Percentiles rank a stretch among this genome's conserved stretches.
These are phyloP conservation scores for Aquanectria penicillioides DNA, from an alignment of 2,329 filamentous ascomycete species.

Conservation along the genomic window DNA sequence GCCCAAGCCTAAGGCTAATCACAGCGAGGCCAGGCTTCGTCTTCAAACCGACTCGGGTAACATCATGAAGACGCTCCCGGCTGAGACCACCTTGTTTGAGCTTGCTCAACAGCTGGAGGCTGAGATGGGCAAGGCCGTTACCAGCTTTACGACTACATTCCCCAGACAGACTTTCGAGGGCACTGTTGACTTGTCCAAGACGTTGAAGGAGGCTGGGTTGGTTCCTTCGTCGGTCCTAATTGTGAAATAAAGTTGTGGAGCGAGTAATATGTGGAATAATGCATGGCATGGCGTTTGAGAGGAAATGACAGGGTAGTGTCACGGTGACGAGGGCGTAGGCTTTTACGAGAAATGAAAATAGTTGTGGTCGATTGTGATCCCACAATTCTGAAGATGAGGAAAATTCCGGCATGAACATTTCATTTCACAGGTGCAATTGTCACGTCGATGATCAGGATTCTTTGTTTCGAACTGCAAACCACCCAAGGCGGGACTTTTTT, in stretches of 20 bases:
- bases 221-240: constrained; percentile 92
- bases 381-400: constrained; percentile 25
- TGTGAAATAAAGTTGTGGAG: constrained; percentile 61
- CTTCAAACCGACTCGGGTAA: constrained; percentile 80
- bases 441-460: constrained; percentile 23
- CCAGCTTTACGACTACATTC: constrained; percentile 86
- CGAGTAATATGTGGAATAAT: constrained; percentile 6
- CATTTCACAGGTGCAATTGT: constrained; percentile 18
- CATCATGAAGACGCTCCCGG: constrained; percentile 86
- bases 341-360: constrained; percentile 3
- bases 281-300: constrained; percentile 37
- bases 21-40: constrained; percentile 83
- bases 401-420: constrained; percentile 4
- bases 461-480: constrained; percentile 40
- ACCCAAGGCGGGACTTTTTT: constrained; percentile 48
- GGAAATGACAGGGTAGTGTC: background rate
- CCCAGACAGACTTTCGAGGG: constrained; percentile 83
- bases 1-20: constrained; percentile 73
- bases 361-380: background rate
- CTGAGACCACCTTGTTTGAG: constrained; percentile 92
- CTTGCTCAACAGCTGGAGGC: constrained; percentile 79
- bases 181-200: constrained; percentile 82
- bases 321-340: background rate
- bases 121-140: constrained; percentile 76
- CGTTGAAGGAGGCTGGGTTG: constrained; percentile 89